Base-by-base conservation (phyloP, 108 stramenopile genomes). In the Stephanodiscus minutulus region DNA sequence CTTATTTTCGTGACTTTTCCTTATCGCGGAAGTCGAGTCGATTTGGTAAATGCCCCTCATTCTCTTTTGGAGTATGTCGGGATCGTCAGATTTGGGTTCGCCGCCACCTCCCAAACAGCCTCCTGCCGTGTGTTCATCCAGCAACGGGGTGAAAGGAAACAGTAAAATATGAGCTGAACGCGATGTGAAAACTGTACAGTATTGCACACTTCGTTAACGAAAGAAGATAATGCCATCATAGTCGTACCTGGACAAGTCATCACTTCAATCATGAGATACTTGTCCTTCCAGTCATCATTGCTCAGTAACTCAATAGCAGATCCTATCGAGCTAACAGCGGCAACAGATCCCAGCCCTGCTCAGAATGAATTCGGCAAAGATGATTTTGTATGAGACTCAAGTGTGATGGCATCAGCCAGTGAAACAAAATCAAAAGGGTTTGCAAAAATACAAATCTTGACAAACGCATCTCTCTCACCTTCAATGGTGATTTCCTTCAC, bases 61-160 rank as follows among this genome's bases (percentile, higher is more conserved):
- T 20, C 85, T 73, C 43, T 83, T 79, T 39, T 74, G 24, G 20
- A 85, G 54, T 48, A 82, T 83, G 55, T 78, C 47, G 33, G 62
- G 62, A 61, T 85, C 85, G 50, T 74, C 66, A 22, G 61, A 64
- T 60, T 83, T 83, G 2, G 85, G 85, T 55, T 79, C 74, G 11
- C 85, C 85, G 3, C 85, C 85, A 0, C 85, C 85, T 43, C 85
- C 85, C 28, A 85, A 48, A 47, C 85, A 85, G 15, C 85, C 85
- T 53, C 50, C 50, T 52, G 20, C 50, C n/a, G n/a, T 12, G 7
- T 52, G 24, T 52, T 52, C 18, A 7, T 24, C 18, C 2, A 52
- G 50, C 50, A 20, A 20, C 39, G 11, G 39, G 39, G 8, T 39
- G 39, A 39, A 39, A 39, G 3, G 39, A 39, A 9, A 39, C 11